Evolutionary conservation across 805 yeast genomes (phyloP), one percentile per base, ranked within the genome.

Genomic region (Komagataella populi): DNA sequence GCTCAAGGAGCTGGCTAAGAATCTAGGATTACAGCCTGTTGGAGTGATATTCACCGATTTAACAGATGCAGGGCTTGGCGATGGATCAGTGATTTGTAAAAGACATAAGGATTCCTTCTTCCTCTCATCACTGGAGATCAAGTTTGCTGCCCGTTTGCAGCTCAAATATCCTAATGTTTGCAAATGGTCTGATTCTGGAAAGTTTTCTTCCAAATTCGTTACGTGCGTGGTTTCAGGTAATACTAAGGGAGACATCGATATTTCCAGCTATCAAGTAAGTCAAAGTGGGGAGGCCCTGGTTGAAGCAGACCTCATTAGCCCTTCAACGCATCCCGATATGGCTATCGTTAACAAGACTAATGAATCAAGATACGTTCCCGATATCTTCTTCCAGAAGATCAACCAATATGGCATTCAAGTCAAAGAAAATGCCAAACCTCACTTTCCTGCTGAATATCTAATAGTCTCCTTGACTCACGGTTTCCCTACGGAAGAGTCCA

Each of bases 181-280:
- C 45, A 79, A 78, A 58, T 83, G 80, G 74, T 74, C 85, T 23
- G 78, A 74, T 24, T 65, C 76, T 7, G 87, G 88, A 2, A 58
- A 61, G 23, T 93, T 78, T 63, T 85, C 96, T 14, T 89, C 97
- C 6, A 87, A 88, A 61, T 93, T 88, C 63, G 91, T 90, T 17
- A 91, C 98, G 0, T 90, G 97, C 68, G 91, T 89, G 20, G 74
- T 93, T 2, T 79, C 95, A 1, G 99, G 99, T n/a, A 95, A 95
- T 56, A 62, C 74, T 12, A 68, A 80, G 49, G 93, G 95, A 20
- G 96, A 91, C 55, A 91, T 93, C 60, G 99, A 91, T 60, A 85
- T 95, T 3, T 72, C 85, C 16, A 78, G 95, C 45, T 93, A 90
- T 65, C 99, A 93, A 65, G 96, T 88, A 0, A 83, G 95, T 4